Evolutionary conservation across 768 basidiomycete species (phyloP), one percentile per base, ranked within the genome.

Genomic region (Phylloporus sp.): DNA sequence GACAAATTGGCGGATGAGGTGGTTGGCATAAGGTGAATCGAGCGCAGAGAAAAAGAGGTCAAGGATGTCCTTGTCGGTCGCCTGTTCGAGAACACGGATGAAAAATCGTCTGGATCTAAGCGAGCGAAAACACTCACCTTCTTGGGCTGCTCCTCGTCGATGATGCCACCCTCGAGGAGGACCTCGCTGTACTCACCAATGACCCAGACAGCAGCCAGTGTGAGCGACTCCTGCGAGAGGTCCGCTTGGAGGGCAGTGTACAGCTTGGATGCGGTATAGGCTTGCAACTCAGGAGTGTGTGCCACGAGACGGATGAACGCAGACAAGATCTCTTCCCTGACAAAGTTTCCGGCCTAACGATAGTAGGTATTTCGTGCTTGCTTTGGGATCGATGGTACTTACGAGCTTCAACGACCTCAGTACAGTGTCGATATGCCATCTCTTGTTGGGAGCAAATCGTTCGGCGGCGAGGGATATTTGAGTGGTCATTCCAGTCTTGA

Each of bases 401-500:
- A 95, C 94, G 60, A 97, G 70, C 65, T 93, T 94, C 52, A 99
- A 67, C 3, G 92, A 90, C 23, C 96, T 80, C 38, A 99, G 69
- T 5, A 97, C 90, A 0, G 96, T 98, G 65, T 98, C 96, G 42
- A 99, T 99, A 64, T 99, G 96, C 95, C 95, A 99, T 53, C 96
- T 78, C 68, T 94, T 94, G 67, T 95, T 97, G 0, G 96, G 96
- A 1, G 95, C 95, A 62, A 90, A 98, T 36, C 93, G 76, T 67
- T 99, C 96, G 0, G 96, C 96, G 3, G 93, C 95, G 21, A 97
- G 72, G 44, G 86, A 90, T 38, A 99, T 93, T 66, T 99, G 95
- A 0, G 95, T 97, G 0, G 96, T 99, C 83, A 99, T 86, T 1
- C 91, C 88, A 13, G 91, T 80, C 70, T 99, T 99, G 75, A 99